These are phyloP conservation scores for Colletotrichum sp. DNA, from an alignment of 2,329 filamentous ascomycete species.

Conservation along the genomic window DNA sequence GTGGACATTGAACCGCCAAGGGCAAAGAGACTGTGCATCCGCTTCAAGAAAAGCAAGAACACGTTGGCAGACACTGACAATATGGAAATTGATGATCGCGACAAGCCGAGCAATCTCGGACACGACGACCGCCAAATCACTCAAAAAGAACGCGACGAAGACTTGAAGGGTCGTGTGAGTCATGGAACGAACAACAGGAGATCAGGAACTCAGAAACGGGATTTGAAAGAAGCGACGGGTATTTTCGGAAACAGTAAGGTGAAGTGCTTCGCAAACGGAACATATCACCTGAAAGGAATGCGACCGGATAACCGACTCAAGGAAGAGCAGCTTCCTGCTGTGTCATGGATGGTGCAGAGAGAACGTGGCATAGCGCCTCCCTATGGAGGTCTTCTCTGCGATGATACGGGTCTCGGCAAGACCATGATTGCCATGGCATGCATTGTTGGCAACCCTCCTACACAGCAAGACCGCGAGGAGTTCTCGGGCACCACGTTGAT, in stretches of 20 bases:
- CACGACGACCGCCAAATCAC: background rate
- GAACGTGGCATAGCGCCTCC: slow-evolving; percentile 46
- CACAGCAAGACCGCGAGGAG: slow-evolving; percentile 29
- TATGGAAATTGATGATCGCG: background rate
- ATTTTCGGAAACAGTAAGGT: background rate
- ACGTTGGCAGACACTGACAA: background rate
- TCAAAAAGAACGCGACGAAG: background rate
- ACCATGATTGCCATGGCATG: slow-evolving; percentile 54
- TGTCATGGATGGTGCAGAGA: slow-evolving; percentile 57
- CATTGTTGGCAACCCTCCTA: slow-evolving; percentile 41
- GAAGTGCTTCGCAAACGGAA: background rate
- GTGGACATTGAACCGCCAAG: background rate
- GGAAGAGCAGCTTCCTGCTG: slow-evolving; percentile 50
- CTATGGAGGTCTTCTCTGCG: slow-evolving; percentile 61
- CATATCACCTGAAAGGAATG: background rate
- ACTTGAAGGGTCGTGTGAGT: background rate
- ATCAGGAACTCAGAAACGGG: background rate
- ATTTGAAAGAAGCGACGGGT: background rate
- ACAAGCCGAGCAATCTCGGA: background rate
- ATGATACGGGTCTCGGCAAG: slow-evolving; percentile 71
- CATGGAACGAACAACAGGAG: background rate
- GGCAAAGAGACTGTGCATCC: background rate
- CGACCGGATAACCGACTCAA: background rate
- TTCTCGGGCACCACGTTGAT: slow-evolving; percentile 43
- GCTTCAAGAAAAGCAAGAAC: too few relatives aligned